A percentile compares a stretch with the other conserved stretches of the same genome.
Evolutionary conservation across 2,329 filamentous ascomycete species (phyloP).

Genomic region (Aspergillus niger): DNA sequence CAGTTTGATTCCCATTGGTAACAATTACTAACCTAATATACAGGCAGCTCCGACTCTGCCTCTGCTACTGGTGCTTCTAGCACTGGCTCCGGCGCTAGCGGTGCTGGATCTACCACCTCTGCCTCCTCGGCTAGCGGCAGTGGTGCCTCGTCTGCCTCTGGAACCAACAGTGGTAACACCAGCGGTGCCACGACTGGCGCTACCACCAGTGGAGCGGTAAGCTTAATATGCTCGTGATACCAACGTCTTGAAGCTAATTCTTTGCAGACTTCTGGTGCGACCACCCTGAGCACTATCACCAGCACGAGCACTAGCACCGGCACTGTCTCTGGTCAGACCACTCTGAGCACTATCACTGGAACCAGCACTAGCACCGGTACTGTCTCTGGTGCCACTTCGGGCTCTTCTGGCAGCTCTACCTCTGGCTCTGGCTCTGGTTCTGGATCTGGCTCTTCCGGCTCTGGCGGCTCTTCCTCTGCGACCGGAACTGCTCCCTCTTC

Average conservation of each 20-base stretch:
- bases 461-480: slow-evolving; percentile 12
- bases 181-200: slow-evolving; percentile 7
- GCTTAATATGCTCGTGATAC: not conserved
- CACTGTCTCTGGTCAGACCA: slow-evolving; percentile 12
- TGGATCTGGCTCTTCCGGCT: slow-evolving; percentile 20
- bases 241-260: not conserved
- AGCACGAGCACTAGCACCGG: slow-evolving; percentile 10
- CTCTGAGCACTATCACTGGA: slow-evolving; percentile 9
- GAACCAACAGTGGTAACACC: slow-evolving; percentile 21
- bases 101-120: slow-evolving; percentile 18
- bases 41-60: slow-evolving; percentile 20
- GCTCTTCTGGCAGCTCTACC: slow-evolving; percentile 16
- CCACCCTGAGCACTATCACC: slow-evolving; percentile 9
- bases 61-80: slow-evolving; percentile 9
- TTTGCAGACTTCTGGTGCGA: slow-evolving; percentile 3
- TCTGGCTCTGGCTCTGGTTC: slow-evolving; percentile 14
- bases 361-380: slow-evolving; percentile 6
- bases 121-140: slow-evolving; percentile 2
- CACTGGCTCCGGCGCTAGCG: slow-evolving; percentile 23
- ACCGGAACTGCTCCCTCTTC: slow-evolving; percentile 16
- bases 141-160: slow-evolving; percentile 6
- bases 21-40: slow-evolving; percentile 13
- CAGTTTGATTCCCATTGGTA: not conserved
- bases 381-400: slow-evolving; percentile 16
- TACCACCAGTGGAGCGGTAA: slow-evolving; percentile 6